Percentiles rank a stretch among this genome's conserved stretches.
Conservation (phyloP, 345 rosid species). For the Populus tremula region DNA sequence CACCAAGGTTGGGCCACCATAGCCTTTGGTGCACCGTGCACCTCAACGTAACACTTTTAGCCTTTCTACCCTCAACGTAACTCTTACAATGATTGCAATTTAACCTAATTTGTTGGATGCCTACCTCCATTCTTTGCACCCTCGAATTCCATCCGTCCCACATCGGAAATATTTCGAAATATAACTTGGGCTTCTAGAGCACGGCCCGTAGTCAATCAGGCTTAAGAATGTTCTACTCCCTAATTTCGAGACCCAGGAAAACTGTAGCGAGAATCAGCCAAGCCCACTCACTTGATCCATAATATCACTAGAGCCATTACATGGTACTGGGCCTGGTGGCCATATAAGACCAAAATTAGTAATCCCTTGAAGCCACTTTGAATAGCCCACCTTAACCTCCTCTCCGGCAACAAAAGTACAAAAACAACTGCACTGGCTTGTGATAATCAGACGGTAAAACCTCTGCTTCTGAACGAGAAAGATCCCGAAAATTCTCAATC, state of each 20-base stretch:
- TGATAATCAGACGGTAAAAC: background rate
- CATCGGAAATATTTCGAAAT: no score
- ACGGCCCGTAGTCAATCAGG: no score
- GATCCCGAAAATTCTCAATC: constrained; percentile 24
- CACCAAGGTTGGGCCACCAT: background rate
- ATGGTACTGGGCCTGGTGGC: background rate
- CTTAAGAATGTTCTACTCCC: background rate
- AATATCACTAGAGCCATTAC: background rate
- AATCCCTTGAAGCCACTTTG: background rate
- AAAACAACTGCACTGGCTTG: background rate
- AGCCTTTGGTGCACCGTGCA: no score
- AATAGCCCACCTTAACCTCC: background rate
- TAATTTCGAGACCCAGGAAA: background rate
- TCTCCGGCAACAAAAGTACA: background rate
- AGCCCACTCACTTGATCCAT: background rate
- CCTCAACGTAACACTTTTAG: no score
- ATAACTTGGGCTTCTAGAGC: no score
- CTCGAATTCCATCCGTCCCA: background rate
- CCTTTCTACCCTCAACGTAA: no score
- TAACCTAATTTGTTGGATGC: background rate
- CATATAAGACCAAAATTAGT: background rate
- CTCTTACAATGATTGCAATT: no score
- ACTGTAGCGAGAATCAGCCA: background rate
- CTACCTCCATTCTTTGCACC: background rate
- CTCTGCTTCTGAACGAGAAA: background rate